Evolutionary conservation across 257 asterid species (phyloP), one percentile per base, ranked within the genome.

Genomic region (Prunella vulgaris): DNA sequence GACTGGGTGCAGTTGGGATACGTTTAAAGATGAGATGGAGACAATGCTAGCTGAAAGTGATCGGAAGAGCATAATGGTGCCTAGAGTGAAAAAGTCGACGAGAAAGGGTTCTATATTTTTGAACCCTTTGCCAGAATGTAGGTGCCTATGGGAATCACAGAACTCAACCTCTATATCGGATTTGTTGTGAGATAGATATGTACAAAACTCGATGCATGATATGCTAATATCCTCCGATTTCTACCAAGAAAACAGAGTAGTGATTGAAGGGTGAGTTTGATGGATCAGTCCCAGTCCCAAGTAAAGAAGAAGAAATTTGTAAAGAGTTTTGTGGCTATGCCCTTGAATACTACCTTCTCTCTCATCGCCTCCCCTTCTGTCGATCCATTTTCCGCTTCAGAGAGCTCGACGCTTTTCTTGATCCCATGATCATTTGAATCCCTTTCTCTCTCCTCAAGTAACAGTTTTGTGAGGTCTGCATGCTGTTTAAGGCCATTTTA

Each of bases 91-190:
- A 72, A 88, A 84, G 66, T 90, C 91, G 17, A 83, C 88, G n/a
- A 60, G 95, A 82, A 90, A 88, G 67, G 87, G 86, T 35, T 88
- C 97, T 1, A 66, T 90, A 75, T 90, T 44, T 68, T 80, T 84
- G 60, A 90, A 90, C 59, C 95, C 97, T 57, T 77, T 88, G 74
- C 97, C 93, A 7, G 97, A 86, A 74, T 90, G 97, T 84, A 76
- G 89, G 82, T 90, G 97, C 60, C 86, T 88, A 5, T 84, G 85
- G 93, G 89, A 84, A 70, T 78, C 89, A 40, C 81, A 84, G 35
- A 84, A 82, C 74, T 64, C 83, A 10, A 82, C 53, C 63, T 54
- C 80, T 38, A 73, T 63, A 51, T 69, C 73, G 9, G 77, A 78
- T 65, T 53, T 80, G 63, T 82, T 74, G 72, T 78, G 40, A 74